Conservation (phyloP, 805 yeast species). For the Candida krabiensis region DNA sequence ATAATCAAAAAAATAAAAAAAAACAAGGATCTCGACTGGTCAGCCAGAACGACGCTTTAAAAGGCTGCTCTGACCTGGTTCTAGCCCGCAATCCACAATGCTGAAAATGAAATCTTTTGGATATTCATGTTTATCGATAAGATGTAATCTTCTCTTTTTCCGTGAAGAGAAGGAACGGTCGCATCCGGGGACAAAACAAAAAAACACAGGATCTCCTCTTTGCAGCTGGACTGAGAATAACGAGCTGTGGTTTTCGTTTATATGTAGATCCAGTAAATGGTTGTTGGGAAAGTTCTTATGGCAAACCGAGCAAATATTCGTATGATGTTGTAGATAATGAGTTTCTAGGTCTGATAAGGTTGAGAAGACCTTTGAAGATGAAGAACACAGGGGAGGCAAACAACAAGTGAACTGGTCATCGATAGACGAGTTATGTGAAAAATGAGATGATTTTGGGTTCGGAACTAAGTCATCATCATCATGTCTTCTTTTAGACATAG, state of each 20-base stretch:
- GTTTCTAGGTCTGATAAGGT: conserved; percentile 14
- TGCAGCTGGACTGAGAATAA: conserved; percentile 37
- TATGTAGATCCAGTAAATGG: conserved; percentile 44
- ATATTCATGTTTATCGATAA: conserved; percentile 50
- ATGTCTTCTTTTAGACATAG: conserved; percentile 2
- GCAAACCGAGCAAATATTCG: conserved; percentile 39
- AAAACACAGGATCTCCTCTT: conserved; percentile 39
- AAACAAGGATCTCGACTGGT: too few relatives aligned
- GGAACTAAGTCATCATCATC: too few relatives aligned
- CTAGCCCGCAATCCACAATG: conserved; percentile 29
- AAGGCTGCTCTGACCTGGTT: conserved; percentile 19
- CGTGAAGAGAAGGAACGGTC: conserved; percentile 37
- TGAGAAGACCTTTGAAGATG: conserved; percentile 13
- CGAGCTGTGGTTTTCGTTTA: conserved; percentile 55
- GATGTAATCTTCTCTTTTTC: conserved; percentile 44
- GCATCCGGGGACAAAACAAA: conserved; percentile 47
- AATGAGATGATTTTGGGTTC: too few relatives aligned
- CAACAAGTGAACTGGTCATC: conserved; percentile 12
- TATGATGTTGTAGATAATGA: conserved; percentile 28
- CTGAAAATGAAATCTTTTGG: conserved; percentile 38
- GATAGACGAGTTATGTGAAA: not conserved
- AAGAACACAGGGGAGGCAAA: conserved; percentile 24
- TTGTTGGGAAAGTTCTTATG: conserved; percentile 43
- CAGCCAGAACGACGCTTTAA: too few relatives aligned
- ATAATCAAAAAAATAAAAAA: too few relatives aligned